Evolutionary conservation across 1,284 basidiomycete genomes (phyloP).

Genomic region (Inonotus hispidus): DNA sequence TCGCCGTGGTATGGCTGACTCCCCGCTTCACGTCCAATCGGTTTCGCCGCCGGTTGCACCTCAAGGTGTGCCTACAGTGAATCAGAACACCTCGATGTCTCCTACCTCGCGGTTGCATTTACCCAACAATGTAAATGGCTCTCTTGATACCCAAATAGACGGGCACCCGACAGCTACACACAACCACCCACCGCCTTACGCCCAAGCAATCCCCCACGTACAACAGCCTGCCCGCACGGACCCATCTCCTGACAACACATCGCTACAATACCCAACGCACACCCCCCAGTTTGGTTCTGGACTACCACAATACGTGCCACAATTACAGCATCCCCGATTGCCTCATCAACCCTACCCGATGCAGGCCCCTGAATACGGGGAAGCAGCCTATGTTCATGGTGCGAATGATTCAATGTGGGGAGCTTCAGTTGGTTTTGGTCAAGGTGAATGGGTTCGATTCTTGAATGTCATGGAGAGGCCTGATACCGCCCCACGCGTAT

Average conservation of each 20-base stretch:
- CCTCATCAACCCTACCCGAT: conserved; percentile 12
- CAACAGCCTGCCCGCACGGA: conserved; percentile 9
- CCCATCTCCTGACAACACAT: not conserved
- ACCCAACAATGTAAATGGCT: conserved; percentile 1
- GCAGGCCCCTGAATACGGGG: conserved; percentile 15
- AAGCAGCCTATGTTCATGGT: conserved; percentile 15
- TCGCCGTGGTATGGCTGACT: conserved; percentile 7
- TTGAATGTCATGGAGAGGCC: conserved; percentile 41
- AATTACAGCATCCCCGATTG: conserved; percentile 5
- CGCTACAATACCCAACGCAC: conserved; percentile 1
- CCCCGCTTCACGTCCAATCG: conserved; percentile 2
- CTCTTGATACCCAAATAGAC: conserved; percentile 1
- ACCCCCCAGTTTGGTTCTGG: conserved; percentile 1
- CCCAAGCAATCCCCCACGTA: conserved; percentile 13
- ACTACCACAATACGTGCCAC: conserved; percentile 10
- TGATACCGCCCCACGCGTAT: conserved; percentile 17
- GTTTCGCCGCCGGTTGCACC: conserved; percentile 5
- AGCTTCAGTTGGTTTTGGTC: conserved; percentile 35
- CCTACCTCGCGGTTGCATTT: conserved; percentile 8
- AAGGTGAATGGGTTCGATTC: conserved; percentile 40
- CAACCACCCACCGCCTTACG: conserved; percentile 8
- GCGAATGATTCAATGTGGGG: conserved; percentile 37
- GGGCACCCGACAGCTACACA: conserved; percentile 5
- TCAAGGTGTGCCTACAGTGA: not conserved
- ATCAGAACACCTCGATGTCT: not conserved